Evolutionary conservation across 305 asterid genomes (phyloP).

Genomic region (Euphrasia arctica): DNA sequence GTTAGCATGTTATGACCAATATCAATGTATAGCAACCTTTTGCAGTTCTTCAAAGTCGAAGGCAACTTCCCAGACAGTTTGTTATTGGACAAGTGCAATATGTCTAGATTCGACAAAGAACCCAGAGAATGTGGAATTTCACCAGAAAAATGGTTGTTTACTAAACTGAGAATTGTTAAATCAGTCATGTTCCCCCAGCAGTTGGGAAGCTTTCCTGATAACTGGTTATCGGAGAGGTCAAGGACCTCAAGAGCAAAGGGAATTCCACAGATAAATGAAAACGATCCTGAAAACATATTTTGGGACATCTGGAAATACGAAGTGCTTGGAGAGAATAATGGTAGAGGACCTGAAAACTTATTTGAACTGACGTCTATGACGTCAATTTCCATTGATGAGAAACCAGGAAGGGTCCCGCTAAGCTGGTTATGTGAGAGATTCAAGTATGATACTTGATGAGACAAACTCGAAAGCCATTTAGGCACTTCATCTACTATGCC

Average conservation of each 20-base stretch:
- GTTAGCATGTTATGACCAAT: constrained; percentile 28
- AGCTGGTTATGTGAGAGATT: constrained; percentile 21
- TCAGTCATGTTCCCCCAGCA: constrained; percentile 35
- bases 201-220: constrained; percentile 30
- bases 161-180: constrained; percentile 24
- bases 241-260: not conserved
- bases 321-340: constrained; percentile 23
- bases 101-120: not conserved
- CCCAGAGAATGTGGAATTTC: constrained; percentile 30
- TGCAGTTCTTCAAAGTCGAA: constrained; percentile 7
- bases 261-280: constrained; percentile 19
- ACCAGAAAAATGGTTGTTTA: constrained; percentile 31
- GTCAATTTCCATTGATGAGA: not conserved
- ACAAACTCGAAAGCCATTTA: not conserved
- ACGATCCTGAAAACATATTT: constrained; percentile 29
- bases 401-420: constrained; percentile 17
- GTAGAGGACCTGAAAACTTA: constrained; percentile 35
- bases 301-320: constrained; percentile 21
- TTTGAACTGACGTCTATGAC: constrained; percentile 28
- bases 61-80: constrained; percentile 30
- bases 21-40: constrained; percentile 1
- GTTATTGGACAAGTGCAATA: constrained; percentile 28
- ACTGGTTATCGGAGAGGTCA: constrained; percentile 31
- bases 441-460: not conserved
- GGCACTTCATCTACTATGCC: constrained; percentile 1